Evolutionary conservation across 1,284 basidiomycete genomes (phyloP), one percentile per base, ranked within the genome.

Genomic region (Boletus albobrunnescens): DNA sequence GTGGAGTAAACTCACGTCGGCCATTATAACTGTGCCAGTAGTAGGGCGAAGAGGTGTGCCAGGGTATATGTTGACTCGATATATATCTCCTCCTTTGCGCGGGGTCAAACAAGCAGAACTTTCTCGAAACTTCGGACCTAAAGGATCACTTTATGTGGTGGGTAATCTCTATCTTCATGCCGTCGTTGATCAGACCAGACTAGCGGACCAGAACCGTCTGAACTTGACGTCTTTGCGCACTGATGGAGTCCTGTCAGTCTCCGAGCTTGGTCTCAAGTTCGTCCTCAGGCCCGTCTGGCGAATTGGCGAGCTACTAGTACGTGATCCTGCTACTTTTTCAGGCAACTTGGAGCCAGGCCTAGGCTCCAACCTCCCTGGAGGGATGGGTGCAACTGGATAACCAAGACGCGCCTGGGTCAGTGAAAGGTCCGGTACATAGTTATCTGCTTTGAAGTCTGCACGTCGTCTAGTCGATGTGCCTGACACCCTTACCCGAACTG

Each of bases 41-140:
- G 16, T 14, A 17, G 22, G n/a, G n/a, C 27, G 2, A 56, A 12
- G 32, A 14, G 16, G 40, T 13, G 37, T 14, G 24, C 10, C 10
- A 4, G 22, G n/a, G 27, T 11, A 23, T 14, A 17, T 16, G 27
- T 35, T 22, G 6, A 22, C 40, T 31, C 26, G 22, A 31, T 55
- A 65, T 51, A 38, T 31, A 36, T 46, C 45, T 40, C 51, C 47
- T 24, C 36, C 44, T 47, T 40, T 41, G 41, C 41, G 19, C 16
- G 13, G 27, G 38, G 22, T 40, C 36, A 36, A 36, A 41, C 10
- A 28, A 43, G 28, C 46, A 31, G 64, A 61, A 64, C 58, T 27
- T 64, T 64, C 61, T 67, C 59, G 61, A 64, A 64, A 32, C 46
- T 66, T 66, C 63, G 32, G 19, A 44, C 47, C 46, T 33, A 20